Conservation (phyloP, 2,329 filamentous ascomycete genomes). For the Neurospora sp. region DNA sequence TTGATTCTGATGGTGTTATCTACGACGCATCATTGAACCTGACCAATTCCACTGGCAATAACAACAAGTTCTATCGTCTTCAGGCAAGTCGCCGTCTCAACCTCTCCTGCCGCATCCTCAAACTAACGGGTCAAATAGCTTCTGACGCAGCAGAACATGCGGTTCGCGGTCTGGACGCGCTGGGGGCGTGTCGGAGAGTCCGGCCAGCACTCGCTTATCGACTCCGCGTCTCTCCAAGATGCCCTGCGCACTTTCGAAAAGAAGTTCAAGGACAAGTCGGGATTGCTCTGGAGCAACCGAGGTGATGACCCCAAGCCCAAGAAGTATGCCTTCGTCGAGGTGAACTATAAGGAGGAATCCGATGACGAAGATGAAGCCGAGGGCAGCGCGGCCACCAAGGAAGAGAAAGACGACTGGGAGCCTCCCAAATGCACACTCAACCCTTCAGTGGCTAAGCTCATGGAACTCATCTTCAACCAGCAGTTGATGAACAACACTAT, state of each 20-base stretch:
- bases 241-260: slow-evolving; percentile 45
- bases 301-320: slow-evolving; percentile 47
- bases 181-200: slow-evolving; percentile 69
- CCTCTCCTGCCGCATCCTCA: slow-evolving; percentile 1
- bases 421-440: slow-evolving; percentile 47
- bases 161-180: slow-evolving; percentile 59
- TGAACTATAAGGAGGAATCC: slow-evolving; percentile 61
- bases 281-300: slow-evolving; percentile 45
- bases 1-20: slow-evolving; percentile 56
- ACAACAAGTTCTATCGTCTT: slow-evolving; percentile 75
- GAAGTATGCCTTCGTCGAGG: slow-evolving; percentile 75
- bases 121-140: slow-evolving; percentile 25
- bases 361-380: slow-evolving; percentile 44
- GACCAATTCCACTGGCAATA: slow-evolving; percentile 60
- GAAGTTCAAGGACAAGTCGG: slow-evolving; percentile 55
- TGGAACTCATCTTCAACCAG: slow-evolving; percentile 77
- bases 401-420: slow-evolving; percentile 18
- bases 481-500: slow-evolving; percentile 60
- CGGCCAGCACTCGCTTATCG: slow-evolving; percentile 39
- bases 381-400: slow-evolving; percentile 1
- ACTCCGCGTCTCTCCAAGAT: slow-evolving; percentile 29
- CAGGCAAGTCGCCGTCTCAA: slow-evolving; percentile 39
- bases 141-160: slow-evolving; percentile 27
- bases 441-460: slow-evolving; percentile 53
- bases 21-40: slow-evolving; percentile 76